These are phyloP conservation scores for Nemania sp. DNA, from an alignment of 2,329 filamentous ascomycete species.

Conservation along the genomic window DNA sequence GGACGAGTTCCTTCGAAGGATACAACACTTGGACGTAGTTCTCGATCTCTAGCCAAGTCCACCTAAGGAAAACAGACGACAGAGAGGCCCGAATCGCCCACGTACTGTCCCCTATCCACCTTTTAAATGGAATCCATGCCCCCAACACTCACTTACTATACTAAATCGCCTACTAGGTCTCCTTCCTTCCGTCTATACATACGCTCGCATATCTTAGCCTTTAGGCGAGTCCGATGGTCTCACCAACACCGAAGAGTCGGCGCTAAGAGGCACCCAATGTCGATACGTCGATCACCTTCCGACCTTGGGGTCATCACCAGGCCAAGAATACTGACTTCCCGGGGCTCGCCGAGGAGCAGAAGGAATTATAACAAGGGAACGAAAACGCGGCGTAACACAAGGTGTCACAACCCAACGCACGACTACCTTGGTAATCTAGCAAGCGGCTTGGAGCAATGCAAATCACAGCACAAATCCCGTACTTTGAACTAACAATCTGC, in stretches of 20 bases:
- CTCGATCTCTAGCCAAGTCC: neutral
- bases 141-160: neutral
- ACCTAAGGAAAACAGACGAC: conserved; percentile 3
- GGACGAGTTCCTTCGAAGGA: conserved; percentile 5
- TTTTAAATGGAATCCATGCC: neutral
- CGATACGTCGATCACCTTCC: neutral
- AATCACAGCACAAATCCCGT: neutral
- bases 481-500: neutral
- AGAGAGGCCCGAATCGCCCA: conserved; percentile 1
- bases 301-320: neutral
- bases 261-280: neutral
- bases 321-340: neutral
- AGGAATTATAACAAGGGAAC: neutral
- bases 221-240: neutral
- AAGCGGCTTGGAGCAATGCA: neutral
- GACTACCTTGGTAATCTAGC: neutral
- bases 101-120: neutral
- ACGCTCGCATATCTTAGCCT: neutral
- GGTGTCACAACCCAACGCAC: neutral
- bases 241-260: neutral
- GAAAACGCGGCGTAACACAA: neutral
- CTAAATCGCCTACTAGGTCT: neutral
- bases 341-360: neutral
- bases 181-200: neutral
- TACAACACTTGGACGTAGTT: conserved; percentile 1